Base-by-base conservation (phyloP, 495 filamentous ascomycete species). In the Coniosporium apollinis region DNA sequence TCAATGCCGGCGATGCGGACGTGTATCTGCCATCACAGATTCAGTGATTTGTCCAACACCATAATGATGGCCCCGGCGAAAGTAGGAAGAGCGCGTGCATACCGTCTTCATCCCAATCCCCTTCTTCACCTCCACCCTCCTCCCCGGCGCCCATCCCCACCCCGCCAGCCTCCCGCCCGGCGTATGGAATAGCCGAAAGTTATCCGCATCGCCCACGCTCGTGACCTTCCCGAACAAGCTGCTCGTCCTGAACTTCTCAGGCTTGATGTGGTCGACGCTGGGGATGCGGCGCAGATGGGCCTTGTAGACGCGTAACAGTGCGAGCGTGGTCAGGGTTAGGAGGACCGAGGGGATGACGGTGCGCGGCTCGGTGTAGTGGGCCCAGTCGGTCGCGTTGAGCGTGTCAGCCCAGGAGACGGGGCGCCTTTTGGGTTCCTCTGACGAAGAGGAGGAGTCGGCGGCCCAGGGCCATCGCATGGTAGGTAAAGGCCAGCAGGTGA, bases 171-270 rank as follows among this genome's bases (percentile, higher is more conserved):
- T 62, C 9, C 89, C 89, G 9, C 91, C 89, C 0, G 89, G 89
- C 0, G 84, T 94, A 56, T 97, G 89, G 52, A 78, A 97, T 6
- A 97, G 54, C 34, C 84, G 72, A 52, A 97, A 94, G 43, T 84
- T 84, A 50, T 97, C 89, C 0, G 82, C 91, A 62, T 97, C 89
- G 32, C 91, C 91, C 17, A 97, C 89, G 42, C 79, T 85, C 19
- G 89, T 94, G 3, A 94, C 89, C 36, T 62, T 66, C 5, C 89
- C 89, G 44, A 87, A 75, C 33, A 96, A 44, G 34, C 69, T 81
- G 39, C 83, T 66, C 34, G 59, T 69, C 14, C 81, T 74, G 47
- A 82, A 80, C 48, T 67, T 69, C 6, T 52, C 59, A 2, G 79
- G 71, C 36, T 68, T 66, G 47, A 97, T 85, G 44, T 79, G 62